These are phyloP conservation scores for Rhamnella rubrinervis DNA, from an alignment of 331 rosid genomes.

Conservation along the genomic window DNA sequence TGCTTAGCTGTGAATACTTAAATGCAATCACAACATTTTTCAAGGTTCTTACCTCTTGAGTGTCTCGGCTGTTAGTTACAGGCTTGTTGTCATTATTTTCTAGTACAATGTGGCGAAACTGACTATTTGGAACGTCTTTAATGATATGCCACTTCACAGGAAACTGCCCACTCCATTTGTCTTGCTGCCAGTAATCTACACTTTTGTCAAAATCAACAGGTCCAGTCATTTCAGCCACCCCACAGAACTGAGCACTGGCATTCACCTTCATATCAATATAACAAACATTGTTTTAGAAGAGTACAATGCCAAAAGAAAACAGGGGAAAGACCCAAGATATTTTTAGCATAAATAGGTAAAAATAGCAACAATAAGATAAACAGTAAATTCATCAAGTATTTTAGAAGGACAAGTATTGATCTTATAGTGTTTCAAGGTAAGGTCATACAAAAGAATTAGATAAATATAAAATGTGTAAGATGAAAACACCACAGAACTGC, in stretches of 20 bases:
- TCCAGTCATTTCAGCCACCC: conserved; percentile 91
- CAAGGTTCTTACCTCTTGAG: conserved; percentile 69
- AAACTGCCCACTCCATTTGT: conserved; percentile 91
- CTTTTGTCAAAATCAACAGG: conserved; percentile 87
- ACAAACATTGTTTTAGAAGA: conserved; percentile 4
- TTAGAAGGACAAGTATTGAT: too few relatives aligned
- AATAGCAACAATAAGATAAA: too few relatives aligned
- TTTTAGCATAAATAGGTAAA: too few relatives aligned
- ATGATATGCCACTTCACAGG: conserved; percentile 84
- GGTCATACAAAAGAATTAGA: too few relatives aligned
- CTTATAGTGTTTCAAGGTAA: too few relatives aligned
- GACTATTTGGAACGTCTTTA: conserved; percentile 87
- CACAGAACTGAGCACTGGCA: conserved; percentile 95
- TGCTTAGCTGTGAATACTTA: too few relatives aligned
- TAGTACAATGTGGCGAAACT: conserved; percentile 77
- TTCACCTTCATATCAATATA: conserved; percentile 54
- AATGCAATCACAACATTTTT: neutral
- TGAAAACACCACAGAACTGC: too few relatives aligned
- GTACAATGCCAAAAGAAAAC: neutral
- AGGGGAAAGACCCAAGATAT: neutral
- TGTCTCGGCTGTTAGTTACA: conserved; percentile 89
- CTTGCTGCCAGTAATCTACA: conserved; percentile 90
- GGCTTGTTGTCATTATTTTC: conserved; percentile 93
- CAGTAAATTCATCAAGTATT: too few relatives aligned
- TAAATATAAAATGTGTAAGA: neutral